Conservation (phyloP, 2,329 filamentous ascomycete genomes). For the Ceratocystiopsis minuta region DNA sequence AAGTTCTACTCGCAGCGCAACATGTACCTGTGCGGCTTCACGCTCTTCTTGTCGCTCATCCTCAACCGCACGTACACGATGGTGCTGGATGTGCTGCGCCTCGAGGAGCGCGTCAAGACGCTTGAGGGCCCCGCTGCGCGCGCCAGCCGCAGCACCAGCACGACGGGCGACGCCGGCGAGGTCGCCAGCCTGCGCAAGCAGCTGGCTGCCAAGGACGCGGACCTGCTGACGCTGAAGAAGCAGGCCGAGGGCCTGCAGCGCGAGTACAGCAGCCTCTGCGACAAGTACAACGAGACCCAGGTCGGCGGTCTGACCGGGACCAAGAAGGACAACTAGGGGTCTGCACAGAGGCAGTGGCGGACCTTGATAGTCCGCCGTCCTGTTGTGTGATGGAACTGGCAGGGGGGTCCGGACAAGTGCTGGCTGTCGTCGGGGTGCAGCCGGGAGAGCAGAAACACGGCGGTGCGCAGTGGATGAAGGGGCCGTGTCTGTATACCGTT, state of each 20-base stretch:
- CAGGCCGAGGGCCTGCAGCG: constrained; percentile 67
- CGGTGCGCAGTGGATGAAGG: too few species aligned
- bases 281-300: constrained; percentile 52
- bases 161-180: constrained; percentile 59
- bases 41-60: constrained; percentile 93
- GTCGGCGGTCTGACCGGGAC: constrained; percentile 22
- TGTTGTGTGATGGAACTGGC: too few species aligned
- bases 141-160: constrained; percentile 32
- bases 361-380: too few species aligned
- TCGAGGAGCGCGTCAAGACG: constrained; percentile 80
- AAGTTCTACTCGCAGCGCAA: constrained; percentile 99
- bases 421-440: too few species aligned
- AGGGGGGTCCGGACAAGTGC: too few species aligned
- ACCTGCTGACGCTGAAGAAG: constrained; percentile 81
- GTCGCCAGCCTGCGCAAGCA: constrained; percentile 52
- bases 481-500: too few species aligned
- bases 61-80: constrained; percentile 97
- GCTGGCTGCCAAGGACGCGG: constrained; percentile 61
- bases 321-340: constrained; percentile 38
- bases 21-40: constrained; percentile 99
- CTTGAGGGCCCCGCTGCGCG: constrained; percentile 40
- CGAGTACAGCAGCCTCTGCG: constrained; percentile 74
- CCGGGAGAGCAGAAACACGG: too few species aligned
- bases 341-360: too few species aligned
- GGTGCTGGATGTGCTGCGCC: constrained; percentile 78